These are phyloP conservation scores for Leccinum pallidistipes DNA, from an alignment of 1,284 basidiomycete genomes.

Conservation along the genomic window DNA sequence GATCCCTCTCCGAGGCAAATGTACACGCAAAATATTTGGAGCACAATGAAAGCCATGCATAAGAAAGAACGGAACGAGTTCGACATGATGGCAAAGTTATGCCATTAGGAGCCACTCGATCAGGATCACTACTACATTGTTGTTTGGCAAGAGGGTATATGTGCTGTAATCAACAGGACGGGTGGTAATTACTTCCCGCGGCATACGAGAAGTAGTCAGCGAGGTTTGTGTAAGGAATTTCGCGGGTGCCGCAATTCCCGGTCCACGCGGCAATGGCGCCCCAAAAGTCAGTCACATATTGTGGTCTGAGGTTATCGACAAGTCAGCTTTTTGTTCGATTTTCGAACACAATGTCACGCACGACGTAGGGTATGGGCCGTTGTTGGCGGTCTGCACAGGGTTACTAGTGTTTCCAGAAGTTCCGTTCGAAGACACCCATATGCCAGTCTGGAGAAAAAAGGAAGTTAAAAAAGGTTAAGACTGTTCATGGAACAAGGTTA, in stretches of 20 bases:
- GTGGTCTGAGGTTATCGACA: neutral
- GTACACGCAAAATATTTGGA: neutral
- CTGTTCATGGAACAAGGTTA: neutral
- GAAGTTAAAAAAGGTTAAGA: neutral
- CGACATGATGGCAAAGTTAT: neutral
- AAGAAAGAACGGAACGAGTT: neutral
- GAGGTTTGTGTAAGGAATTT: slow-evolving; percentile 25
- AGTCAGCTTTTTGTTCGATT: neutral
- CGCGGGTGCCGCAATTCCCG: slow-evolving; percentile 17
- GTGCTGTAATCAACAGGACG: slow-evolving; percentile 13
- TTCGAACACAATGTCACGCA: neutral
- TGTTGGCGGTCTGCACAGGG: slow-evolving; percentile 2
- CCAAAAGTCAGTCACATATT: slow-evolving; percentile 24
- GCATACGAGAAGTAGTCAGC: slow-evolving; percentile 26
- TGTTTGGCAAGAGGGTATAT: neutral
- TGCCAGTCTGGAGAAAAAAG: slow-evolving; percentile 16
- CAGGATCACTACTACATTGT: neutral
- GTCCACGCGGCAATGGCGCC: slow-evolving; percentile 24
- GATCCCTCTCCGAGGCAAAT: neutral
- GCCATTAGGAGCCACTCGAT: neutral
- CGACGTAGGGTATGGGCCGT: slow-evolving; percentile 28
- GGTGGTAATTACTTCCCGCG: slow-evolving; percentile 9
- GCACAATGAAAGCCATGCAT: neutral
- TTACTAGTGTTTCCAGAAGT: slow-evolving; percentile 8
- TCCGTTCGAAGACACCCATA: slow-evolving; percentile 7